Evolutionary conservation across 208 protist species (phyloP).

Genomic region (Wallacemonas rigidus): DNA sequence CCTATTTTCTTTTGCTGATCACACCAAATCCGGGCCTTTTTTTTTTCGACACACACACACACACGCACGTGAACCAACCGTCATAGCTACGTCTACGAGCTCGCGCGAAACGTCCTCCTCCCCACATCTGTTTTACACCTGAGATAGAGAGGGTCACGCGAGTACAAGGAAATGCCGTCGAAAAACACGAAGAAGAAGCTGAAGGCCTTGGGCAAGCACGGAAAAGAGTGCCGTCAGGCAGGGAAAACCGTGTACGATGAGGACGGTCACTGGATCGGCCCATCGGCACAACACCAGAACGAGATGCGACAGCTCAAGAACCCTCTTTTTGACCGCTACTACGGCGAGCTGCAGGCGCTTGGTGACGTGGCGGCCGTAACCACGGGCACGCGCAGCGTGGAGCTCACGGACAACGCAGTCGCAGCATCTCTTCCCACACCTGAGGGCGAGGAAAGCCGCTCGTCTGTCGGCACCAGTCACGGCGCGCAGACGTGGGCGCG

Average conservation of each 20-base stretch:
- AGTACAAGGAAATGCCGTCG: conserved; percentile 25
- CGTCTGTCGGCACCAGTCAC: background rate
- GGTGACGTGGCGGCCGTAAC: conserved; percentile 27
- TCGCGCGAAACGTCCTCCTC: background rate
- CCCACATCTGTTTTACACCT: background rate
- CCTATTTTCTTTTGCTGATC: background rate
- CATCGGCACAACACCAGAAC: conserved; percentile 48
- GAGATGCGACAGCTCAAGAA: conserved; percentile 52
- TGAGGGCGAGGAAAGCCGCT: background rate
- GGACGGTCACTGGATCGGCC: conserved; percentile 70
- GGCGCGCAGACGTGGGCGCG: conserved; percentile 35
- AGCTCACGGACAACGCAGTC: background rate
- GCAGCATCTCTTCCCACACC: background rate
- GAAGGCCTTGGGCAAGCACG: conserved; percentile 72
- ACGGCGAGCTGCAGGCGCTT: conserved; percentile 66
- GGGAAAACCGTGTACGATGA: conserved; percentile 53
- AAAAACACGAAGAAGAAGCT: conserved; percentile 60
- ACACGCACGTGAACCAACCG: no score
- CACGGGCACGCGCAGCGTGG: conserved; percentile 16
- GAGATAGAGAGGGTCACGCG: background rate
- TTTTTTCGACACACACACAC: no score
- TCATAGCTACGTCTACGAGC: no score
- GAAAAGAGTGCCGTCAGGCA: conserved; percentile 36
- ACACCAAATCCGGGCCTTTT: background rate
- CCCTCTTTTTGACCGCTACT: conserved; percentile 69